Evolutionary conservation across 495 filamentous ascomycete genomes (phyloP).

Genomic region (Niebla homalea): DNA sequence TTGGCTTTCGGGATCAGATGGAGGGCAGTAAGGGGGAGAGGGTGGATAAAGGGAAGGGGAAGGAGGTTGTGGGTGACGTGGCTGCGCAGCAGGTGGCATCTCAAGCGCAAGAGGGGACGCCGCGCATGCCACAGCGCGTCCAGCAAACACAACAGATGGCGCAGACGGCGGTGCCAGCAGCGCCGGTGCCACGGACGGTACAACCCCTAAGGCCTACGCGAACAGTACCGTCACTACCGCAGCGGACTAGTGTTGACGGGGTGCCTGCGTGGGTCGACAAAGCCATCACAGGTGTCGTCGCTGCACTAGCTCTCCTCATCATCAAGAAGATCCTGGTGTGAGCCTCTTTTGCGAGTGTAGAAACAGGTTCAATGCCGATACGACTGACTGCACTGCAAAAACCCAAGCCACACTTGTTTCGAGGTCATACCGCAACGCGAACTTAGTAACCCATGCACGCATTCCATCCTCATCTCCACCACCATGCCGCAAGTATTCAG

Average conservation of each 20-base stretch:
- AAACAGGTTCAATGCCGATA: too few relatives aligned
- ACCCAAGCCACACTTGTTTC: too few relatives aligned
- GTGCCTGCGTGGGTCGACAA: slow-evolving; percentile 41
- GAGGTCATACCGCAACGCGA: too few relatives aligned
- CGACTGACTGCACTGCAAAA: too few relatives aligned
- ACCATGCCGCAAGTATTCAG: too few relatives aligned
- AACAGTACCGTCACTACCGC: neutral
- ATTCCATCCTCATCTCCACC: too few relatives aligned
- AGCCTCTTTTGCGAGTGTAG: too few relatives aligned
- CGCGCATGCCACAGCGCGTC: neutral
- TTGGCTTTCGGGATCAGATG: slow-evolving; percentile 34
- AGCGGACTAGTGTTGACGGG: slow-evolving; percentile 9
- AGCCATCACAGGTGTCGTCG: slow-evolving; percentile 38
- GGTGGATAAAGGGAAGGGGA: slow-evolving; percentile 8
- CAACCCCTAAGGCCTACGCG: neutral
- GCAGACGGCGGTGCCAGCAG: slow-evolving; percentile 4
- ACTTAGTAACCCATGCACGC: too few relatives aligned
- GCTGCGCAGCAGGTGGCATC: neutral
- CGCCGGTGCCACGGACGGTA: slow-evolving; percentile 4
- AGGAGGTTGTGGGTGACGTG: neutral
- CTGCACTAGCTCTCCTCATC: slow-evolving; percentile 35
- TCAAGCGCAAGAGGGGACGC: neutral
- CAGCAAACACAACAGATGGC: neutral
- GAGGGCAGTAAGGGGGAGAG: slow-evolving; percentile 30
- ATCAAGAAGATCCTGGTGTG: slow-evolving; percentile 21